Evolutionary conservation across 2,329 filamentous ascomycete genomes (phyloP).

Genomic region (Aspergillus sp.): DNA sequence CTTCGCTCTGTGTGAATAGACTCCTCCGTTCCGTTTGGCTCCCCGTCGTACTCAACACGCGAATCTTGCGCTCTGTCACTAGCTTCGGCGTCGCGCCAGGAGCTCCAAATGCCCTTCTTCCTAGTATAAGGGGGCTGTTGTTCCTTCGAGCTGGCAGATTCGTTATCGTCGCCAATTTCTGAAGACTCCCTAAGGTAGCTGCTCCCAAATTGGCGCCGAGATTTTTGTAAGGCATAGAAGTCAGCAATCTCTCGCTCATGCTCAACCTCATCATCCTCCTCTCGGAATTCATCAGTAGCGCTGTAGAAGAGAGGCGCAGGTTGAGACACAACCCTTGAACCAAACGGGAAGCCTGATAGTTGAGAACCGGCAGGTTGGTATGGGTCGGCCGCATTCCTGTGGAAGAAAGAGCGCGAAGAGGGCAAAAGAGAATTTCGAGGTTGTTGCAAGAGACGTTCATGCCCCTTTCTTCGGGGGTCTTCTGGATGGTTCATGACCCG

Average conservation of each 20-base stretch:
- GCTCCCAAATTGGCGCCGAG: constrained; percentile 81
- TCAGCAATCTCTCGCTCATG: constrained; percentile 91
- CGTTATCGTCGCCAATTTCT: constrained; percentile 73
- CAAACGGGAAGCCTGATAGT: constrained; percentile 74
- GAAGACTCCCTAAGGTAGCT: constrained; percentile 82
- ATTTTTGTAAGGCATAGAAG: constrained; percentile 86
- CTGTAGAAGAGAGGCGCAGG: constrained; percentile 95
- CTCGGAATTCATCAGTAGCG: constrained; percentile 82
- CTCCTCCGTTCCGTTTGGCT: constrained; percentile 40
- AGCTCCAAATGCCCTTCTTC: constrained; percentile 57
- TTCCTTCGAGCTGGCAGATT: constrained; percentile 51
- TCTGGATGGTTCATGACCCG: constrained; percentile 74
- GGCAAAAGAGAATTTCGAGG: constrained; percentile 50
- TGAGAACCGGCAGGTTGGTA: constrained; percentile 74
- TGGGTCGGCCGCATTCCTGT: constrained; percentile 67
- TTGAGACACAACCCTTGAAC: constrained; percentile 71
- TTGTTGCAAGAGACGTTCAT: constrained; percentile 51
- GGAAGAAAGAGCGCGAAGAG: constrained; percentile 52
- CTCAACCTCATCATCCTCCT: constrained; percentile 91
- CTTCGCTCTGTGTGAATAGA: constrained; percentile 31
- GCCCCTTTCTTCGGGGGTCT: constrained; percentile 48
- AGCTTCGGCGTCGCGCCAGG: constrained; percentile 55
- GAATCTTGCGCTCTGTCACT: constrained; percentile 42
- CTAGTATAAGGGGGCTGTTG: constrained; percentile 42
- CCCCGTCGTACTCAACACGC: constrained; percentile 35